These are phyloP conservation scores for Sphenostylis stenocarpa DNA, from an alignment of 306 rosid species.

Conservation along the genomic window DNA sequence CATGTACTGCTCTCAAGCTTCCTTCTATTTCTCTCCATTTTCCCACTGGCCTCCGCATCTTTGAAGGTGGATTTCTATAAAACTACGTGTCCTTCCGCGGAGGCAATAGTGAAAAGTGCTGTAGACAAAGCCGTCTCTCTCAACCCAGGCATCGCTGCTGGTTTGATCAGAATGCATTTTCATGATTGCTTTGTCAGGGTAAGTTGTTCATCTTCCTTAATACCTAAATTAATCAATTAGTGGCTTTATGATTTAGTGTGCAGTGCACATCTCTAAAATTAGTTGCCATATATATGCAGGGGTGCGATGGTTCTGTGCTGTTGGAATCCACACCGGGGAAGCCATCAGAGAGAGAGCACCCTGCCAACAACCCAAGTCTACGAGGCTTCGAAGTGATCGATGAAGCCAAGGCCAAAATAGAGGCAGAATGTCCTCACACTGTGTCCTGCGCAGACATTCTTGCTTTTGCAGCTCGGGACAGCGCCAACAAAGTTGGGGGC, in stretches of 20 bases:
- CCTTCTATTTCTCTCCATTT: conserved; percentile 34
- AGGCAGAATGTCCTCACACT: conserved; percentile 35
- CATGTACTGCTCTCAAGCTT: conserved; percentile 16
- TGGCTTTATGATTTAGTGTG: too few species aligned
- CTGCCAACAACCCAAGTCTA: conserved; percentile 46
- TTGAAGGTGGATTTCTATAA: conserved; percentile 35
- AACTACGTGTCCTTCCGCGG: conserved; percentile 38
- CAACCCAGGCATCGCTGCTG: conserved; percentile 44
- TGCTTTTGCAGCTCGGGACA: conserved; percentile 49
- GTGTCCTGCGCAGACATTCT: conserved; percentile 50
- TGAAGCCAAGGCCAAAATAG: conserved; percentile 41
- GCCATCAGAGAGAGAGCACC: conserved; percentile 44
- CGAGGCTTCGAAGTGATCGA: conserved; percentile 50
- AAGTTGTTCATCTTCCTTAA: not conserved
- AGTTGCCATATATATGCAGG: conserved; percentile 13
- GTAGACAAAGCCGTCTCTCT: conserved; percentile 43
- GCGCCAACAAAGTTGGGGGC: conserved; percentile 32
- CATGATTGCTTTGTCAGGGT: conserved; percentile 53
- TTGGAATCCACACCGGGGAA: conserved; percentile 32
- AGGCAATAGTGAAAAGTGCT: conserved; percentile 43
- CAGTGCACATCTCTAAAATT: not conserved
- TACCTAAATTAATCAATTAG: not conserved
- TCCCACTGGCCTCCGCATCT: conserved; percentile 33
- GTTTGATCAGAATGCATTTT: conserved; percentile 50
- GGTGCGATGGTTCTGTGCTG: conserved; percentile 47